These are phyloP conservation scores for Mycena venus DNA, from an alignment of 768 basidiomycete genomes.

Conservation along the genomic window DNA sequence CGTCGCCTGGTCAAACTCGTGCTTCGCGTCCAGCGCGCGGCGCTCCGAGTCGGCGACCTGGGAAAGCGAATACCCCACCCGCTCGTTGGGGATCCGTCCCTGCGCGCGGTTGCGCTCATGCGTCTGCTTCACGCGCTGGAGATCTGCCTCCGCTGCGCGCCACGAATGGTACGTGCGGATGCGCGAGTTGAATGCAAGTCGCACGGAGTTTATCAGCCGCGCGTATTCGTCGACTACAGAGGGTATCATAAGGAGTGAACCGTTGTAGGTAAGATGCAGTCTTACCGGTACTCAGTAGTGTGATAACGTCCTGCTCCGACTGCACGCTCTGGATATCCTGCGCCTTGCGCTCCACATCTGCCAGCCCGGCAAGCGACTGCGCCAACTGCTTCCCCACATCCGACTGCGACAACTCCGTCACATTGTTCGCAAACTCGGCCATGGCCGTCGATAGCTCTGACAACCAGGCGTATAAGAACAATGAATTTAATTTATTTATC, in stretches of 20 bases:
- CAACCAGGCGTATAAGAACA: not conserved
- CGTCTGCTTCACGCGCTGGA: conserved; percentile 75
- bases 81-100: conserved; percentile 78
- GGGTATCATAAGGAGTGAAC: too few species aligned
- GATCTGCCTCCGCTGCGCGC: conserved; percentile 85
- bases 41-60: conserved; percentile 92
- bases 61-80: conserved; percentile 78
- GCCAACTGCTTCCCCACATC: conserved; percentile 84
- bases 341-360: conserved; percentile 79
- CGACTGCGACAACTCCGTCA: conserved; percentile 78
- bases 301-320: conserved; percentile 85
- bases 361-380: conserved; percentile 75
- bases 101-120: conserved; percentile 89
- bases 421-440: conserved; percentile 84
- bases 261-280: not conserved
- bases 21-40: conserved; percentile 83
- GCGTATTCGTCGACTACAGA: conserved; percentile 88
- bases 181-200: conserved; percentile 91
- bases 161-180: conserved; percentile 85
- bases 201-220: conserved; percentile 88
- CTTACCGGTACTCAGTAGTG: conserved; percentile 82
- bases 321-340: conserved; percentile 83
- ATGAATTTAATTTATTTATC: not conserved
- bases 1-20: conserved; percentile 91
- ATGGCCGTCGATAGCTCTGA: conserved; percentile 78